Percentiles rank a stretch among this genome's conserved stretches.
Conservation (phyloP, 495 filamentous ascomycete species). For the Penicillium tannophilum region DNA sequence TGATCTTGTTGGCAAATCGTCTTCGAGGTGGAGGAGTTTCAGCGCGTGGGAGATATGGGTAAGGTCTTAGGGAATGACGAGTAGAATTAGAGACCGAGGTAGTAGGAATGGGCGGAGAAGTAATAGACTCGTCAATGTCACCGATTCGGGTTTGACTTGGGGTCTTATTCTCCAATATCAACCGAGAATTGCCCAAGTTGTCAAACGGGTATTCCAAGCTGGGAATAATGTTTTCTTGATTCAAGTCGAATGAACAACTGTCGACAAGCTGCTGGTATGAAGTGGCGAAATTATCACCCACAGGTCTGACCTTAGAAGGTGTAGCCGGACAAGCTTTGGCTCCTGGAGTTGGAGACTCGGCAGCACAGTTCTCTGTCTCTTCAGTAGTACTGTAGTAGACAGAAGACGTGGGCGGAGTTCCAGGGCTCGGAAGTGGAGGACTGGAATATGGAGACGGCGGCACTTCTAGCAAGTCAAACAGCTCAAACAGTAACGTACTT, state of each 20-base stretch:
- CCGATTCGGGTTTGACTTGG: background rate
- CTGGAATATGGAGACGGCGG: background rate
- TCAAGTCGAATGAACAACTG: background rate
- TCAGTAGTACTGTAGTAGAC: background rate
- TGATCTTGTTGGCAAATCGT: background rate
- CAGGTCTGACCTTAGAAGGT: background rate
- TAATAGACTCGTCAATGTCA: background rate
- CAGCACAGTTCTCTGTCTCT: background rate
- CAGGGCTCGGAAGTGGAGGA: background rate
- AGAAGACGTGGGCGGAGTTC: background rate
- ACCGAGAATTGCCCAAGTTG: background rate
- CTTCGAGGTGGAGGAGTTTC: background rate
- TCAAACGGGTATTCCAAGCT: background rate
- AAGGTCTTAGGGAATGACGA: background rate
- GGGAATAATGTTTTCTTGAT: background rate
- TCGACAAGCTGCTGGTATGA: background rate
- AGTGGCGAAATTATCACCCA: background rate
- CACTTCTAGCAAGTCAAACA: background rate
- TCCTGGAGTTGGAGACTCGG: background rate
- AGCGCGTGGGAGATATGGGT: background rate
- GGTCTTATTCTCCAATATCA: background rate
- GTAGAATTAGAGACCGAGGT: background rate
- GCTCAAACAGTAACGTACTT: background rate
- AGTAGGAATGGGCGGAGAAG: background rate
- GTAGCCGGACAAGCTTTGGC: background rate